Evolutionary conservation across 2,329 filamentous ascomycete species (phyloP), one percentile per base, ranked within the genome.

Genomic region (Periconia macrospinosa): DNA sequence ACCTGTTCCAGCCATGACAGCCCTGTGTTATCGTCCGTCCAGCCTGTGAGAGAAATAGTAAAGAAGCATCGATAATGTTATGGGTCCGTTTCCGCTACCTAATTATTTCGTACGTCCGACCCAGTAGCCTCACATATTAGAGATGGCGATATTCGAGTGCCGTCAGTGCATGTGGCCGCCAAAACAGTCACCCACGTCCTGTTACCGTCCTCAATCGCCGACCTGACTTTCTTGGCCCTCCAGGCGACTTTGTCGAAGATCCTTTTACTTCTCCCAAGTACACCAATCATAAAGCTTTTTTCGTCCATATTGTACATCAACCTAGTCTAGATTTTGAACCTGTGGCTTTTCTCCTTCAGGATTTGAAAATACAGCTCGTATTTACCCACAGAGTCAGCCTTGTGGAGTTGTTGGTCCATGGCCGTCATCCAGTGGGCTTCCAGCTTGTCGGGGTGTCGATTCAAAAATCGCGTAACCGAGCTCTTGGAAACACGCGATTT

Each of bases 261-360:
- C 2, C 45, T 45, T 45, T 55, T 55, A 6, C 3, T 8, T 30
- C 47, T 49, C 42, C 5, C 49, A 6, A 18, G 2, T n/a, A 42
- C 17, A 5, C 41, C 41, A 13, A 42, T 42, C n/a, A 42, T n/a
- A 9, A 42, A 52, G 46, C 53, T 45, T 43, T 55, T 52, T 46
- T 55, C 35, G 46, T 55, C 53, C 33, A 55, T 52, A 42, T 52
- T 56, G 30, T 52, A 56, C 20, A 35, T 55, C 40, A 48, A 30
- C 19, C 37, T n/a, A n/a, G n/a, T n/a, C n/a, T n/a, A n/a, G n/a
- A n/a, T n/a, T n/a, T n/a, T n/a, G n/a, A n/a, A n/a, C n/a, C n/a
- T n/a, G n/a, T n/a, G n/a, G n/a, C n/a, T n/a, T n/a, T n/a, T n/a
- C n/a, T n/a, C n/a, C n/a, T n/a, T n/a, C n/a, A n/a, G n/a, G n/a